Evolutionary conservation across 2,329 filamentous ascomycete species (phyloP).

Genomic region (Parastagonospora nodorum): DNA sequence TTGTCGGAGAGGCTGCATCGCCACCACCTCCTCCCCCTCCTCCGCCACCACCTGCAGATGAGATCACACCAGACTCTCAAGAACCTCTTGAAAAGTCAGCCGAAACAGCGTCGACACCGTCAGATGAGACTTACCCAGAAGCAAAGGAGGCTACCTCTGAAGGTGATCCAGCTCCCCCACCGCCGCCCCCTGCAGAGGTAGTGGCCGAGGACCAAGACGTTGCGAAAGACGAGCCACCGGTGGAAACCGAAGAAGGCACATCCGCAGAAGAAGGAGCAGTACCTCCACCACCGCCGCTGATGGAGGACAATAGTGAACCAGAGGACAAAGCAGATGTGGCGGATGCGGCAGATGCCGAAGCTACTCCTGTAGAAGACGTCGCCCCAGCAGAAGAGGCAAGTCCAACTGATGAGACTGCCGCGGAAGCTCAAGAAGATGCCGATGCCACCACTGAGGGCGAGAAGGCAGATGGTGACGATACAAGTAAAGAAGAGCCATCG

Average conservation of each 20-base stretch:
- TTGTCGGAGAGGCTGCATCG: background rate
- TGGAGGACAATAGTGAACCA: background rate
- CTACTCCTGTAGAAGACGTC: slow-evolving; percentile 1
- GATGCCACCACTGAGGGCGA: no score
- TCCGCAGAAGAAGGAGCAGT: background rate
- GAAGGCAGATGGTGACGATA: no score
- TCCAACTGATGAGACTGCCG: background rate
- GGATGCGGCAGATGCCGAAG: background rate
- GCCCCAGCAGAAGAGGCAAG: background rate
- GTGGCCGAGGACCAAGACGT: background rate
- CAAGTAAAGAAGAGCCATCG: no score
- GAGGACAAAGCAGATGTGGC: background rate
- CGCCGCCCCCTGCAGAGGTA: background rate
- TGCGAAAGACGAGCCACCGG: background rate
- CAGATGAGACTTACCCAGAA: background rate
- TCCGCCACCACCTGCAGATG: slow-evolving; percentile 1
- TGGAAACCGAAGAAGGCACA: background rate
- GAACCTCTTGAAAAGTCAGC: background rate
- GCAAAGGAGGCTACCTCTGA: background rate
- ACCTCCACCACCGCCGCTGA: background rate
- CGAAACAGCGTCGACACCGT: background rate
- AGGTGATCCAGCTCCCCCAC: background rate
- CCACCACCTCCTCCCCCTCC: slow-evolving; percentile 3
- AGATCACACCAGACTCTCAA: background rate
- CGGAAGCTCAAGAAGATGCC: background rate